A percentile compares a stretch with the other conserved stretches of the same genome.
Evolutionary conservation across 2,329 filamentous ascomycete species (phyloP).

Genomic region (Fusarium armeniacum): DNA sequence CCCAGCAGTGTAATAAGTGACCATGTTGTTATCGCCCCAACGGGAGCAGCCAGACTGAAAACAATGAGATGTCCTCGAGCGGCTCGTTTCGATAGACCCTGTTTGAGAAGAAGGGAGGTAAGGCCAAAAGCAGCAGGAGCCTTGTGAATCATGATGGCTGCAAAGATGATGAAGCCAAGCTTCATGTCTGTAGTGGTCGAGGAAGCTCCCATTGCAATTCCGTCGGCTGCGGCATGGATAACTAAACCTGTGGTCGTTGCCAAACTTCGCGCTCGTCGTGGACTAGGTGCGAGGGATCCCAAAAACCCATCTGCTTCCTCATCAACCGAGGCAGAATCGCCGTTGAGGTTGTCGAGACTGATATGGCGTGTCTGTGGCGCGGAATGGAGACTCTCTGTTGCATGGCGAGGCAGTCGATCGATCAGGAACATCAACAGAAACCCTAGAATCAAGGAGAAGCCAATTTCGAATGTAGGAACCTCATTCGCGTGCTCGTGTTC

Average conservation of each 20-base stretch:
- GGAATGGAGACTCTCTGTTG: conserved; percentile 73
- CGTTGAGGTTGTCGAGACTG: conserved; percentile 84
- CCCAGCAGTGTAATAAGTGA: conserved; percentile 81
- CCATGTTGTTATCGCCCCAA: conserved; percentile 88
- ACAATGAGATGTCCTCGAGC: conserved; percentile 88
- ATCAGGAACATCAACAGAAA: conserved; percentile 98
- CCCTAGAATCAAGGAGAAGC: conserved; percentile 86
- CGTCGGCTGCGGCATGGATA: conserved; percentile 94
- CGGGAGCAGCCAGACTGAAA: conserved; percentile 91
- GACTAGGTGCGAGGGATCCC: conserved; percentile 69
- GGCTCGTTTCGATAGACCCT: conserved; percentile 88
- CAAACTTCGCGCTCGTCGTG: conserved; percentile 72
- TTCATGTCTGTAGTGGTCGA: conserved; percentile 79
- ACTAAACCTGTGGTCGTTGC: conserved; percentile 95
- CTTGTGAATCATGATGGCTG: conserved; percentile 98
- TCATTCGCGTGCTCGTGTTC: conserved; percentile 54
- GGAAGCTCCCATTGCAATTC: conserved; percentile 94
- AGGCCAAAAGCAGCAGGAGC: conserved; percentile 95
- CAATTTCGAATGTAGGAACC: conserved; percentile 81
- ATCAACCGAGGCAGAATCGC: conserved; percentile 64
- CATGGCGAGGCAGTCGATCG: conserved; percentile 84
- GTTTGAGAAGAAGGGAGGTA: conserved; percentile 89
- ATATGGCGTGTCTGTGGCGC: conserved; percentile 84
- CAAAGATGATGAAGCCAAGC: conserved; percentile 90
- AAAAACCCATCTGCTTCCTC: conserved; percentile 71